These are phyloP conservation scores for Emydomyces testavorans DNA, from an alignment of 2,329 filamentous ascomycete species.

Conservation along the genomic window DNA sequence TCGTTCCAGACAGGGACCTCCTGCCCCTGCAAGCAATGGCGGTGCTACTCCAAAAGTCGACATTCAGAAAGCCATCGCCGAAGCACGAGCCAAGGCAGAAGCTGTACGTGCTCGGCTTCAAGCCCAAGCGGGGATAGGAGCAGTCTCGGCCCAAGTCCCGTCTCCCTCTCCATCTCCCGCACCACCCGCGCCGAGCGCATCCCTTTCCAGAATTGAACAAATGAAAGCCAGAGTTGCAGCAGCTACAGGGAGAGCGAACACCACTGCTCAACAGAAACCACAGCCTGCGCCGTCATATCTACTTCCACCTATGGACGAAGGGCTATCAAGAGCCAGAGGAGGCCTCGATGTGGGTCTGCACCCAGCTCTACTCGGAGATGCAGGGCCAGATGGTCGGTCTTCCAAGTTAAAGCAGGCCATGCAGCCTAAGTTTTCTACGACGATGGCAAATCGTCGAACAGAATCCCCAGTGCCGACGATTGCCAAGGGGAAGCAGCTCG, in stretches of 20 bases:
- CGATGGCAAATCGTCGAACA: slow-evolving; percentile 43
- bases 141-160: slow-evolving; percentile 20
- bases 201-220: slow-evolving; percentile 59
- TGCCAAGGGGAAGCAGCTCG: slow-evolving; percentile 40
- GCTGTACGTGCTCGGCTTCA: slow-evolving; percentile 39
- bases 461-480: slow-evolving; percentile 32
- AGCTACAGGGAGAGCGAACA: slow-evolving; percentile 47
- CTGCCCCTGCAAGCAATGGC: slow-evolving; percentile 31
- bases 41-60: slow-evolving; percentile 31
- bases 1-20: slow-evolving; percentile 42
- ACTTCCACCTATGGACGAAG: slow-evolving; percentile 39
- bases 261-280: slow-evolving; percentile 37
- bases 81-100: slow-evolving; percentile 39
- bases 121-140: slow-evolving; percentile 28
- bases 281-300: slow-evolving; percentile 28
- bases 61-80: slow-evolving; percentile 39
- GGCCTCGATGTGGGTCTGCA: slow-evolving; percentile 66
- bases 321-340: slow-evolving; percentile 44
- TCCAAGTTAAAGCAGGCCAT: slow-evolving; percentile 33
- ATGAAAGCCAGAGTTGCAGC: slow-evolving; percentile 71
- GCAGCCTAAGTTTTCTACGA: slow-evolving; percentile 44
- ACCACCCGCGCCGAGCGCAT: slow-evolving; percentile 27
- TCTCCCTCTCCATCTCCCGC: slow-evolving; percentile 29
- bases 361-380: slow-evolving; percentile 54
- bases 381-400: slow-evolving; percentile 35